Evolutionary conservation across 305 asterid species (phyloP).

Genomic region (Fraxinus sp.): DNA sequence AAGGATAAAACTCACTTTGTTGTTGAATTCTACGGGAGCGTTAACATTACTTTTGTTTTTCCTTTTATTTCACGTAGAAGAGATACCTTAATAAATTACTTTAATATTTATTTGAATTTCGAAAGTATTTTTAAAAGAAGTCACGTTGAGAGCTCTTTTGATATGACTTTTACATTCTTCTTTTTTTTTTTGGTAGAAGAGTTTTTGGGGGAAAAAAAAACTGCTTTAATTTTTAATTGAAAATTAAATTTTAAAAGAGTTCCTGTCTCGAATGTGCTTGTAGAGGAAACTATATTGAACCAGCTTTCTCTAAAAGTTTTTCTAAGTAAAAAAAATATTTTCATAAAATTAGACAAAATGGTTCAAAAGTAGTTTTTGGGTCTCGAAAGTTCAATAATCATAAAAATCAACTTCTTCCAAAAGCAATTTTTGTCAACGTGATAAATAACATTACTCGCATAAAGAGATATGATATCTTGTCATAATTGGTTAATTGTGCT

Average conservation of each 20-base stretch:
- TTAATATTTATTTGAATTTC: too few relatives aligned
- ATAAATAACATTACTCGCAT: neutral
- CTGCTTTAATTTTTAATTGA: neutral
- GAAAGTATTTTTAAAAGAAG: too few relatives aligned
- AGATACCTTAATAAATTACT: neutral
- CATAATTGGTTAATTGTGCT: neutral
- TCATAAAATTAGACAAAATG: too few relatives aligned
- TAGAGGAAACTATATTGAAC: too few relatives aligned
- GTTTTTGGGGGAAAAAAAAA: too few relatives aligned
- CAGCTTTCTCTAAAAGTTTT: neutral
- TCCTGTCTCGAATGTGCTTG: neutral
- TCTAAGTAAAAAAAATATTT: too few relatives aligned
- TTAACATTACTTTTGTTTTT: neutral
- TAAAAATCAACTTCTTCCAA: neutral
- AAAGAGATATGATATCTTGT: neutral
- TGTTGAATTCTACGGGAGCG: neutral
- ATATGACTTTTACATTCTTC: too few relatives aligned
- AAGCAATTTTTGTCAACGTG: neutral
- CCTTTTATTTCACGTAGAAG: neutral
- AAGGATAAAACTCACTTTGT: neutral
- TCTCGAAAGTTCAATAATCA: too few relatives aligned
- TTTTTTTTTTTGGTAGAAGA: too few relatives aligned
- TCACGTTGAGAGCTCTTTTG: too few relatives aligned
- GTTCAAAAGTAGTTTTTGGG: neutral
- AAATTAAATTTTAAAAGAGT: too few relatives aligned